These are phyloP conservation scores for Chytridiales sp. DNA, from an alignment of 371 early-diverging fungal genomes.

Conservation along the genomic window DNA sequence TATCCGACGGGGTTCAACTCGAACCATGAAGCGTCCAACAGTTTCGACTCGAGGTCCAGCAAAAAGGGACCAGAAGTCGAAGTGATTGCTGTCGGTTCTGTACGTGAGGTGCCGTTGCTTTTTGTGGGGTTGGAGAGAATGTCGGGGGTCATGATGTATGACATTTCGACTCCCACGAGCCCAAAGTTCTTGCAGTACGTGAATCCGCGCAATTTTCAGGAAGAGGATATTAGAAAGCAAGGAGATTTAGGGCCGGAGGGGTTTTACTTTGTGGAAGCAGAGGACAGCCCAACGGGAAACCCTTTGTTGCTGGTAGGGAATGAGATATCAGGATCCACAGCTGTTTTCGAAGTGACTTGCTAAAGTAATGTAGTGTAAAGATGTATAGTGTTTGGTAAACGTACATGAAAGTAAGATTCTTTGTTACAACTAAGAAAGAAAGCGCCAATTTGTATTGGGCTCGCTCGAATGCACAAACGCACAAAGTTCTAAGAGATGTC, in stretches of 20 bases:
- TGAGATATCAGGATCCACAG: constrained; percentile 11
- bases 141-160: constrained; percentile 13
- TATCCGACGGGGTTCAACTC: constrained; percentile 9
- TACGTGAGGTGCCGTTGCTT: constrained; percentile 1
- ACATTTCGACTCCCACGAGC: neutral
- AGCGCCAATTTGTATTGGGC: no score
- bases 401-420: no score
- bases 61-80: constrained; percentile 14
- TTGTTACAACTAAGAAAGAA: no score
- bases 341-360: constrained; percentile 8
- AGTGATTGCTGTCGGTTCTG: neutral
- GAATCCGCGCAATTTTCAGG: neutral
- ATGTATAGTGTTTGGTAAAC: no score
- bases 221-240: neutral
- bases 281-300: constrained; percentile 9
- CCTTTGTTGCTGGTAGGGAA: constrained; percentile 10
- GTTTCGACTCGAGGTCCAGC: constrained; percentile 6
- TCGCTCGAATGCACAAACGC: no score
- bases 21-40: neutral
- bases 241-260: constrained; percentile 15
- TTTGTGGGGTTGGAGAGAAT: constrained; percentile 8
- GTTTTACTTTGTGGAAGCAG: constrained; percentile 6
- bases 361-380: neutral
- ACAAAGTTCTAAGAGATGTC: no score
- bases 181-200: constrained; percentile 6